Conservation (phyloP, 2,329 filamentous ascomycete species). For the Verruconis gallopava region DNA sequence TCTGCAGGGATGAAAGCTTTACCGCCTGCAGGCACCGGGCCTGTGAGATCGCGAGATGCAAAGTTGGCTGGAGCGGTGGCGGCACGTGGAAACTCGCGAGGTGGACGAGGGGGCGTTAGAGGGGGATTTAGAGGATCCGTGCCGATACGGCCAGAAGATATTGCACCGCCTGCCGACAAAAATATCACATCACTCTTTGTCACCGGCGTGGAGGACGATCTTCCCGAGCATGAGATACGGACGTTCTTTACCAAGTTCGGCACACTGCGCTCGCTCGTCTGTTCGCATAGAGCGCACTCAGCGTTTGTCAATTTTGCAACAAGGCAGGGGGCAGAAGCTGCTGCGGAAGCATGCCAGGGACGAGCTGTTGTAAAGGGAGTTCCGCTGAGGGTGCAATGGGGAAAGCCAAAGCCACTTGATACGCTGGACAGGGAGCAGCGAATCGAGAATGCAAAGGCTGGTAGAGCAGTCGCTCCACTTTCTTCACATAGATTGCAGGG, state of each 20-base stretch:
- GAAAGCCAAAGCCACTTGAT: slow-evolving; percentile 80
- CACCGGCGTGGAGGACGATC: slow-evolving; percentile 88
- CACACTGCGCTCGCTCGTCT: slow-evolving; percentile 82
- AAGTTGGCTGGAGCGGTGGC: slow-evolving; percentile 28
- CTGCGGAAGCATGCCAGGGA: slow-evolving; percentile 73
- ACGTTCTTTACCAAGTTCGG: slow-evolving; percentile 83
- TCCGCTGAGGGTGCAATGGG: slow-evolving; percentile 82
- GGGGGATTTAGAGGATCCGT: slow-evolving; percentile 40
- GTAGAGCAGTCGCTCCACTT: slow-evolving; percentile 38
- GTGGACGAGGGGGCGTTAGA: slow-evolving; percentile 33
- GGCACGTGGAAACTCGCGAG: slow-evolving; percentile 34
- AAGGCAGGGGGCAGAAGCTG: slow-evolving; percentile 71
- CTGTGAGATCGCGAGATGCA: slow-evolving; percentile 61
- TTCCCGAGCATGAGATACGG: slow-evolving; percentile 83
- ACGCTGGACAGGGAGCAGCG: slow-evolving; percentile 82
- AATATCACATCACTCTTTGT: slow-evolving; percentile 90
- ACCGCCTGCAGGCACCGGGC: slow-evolving; percentile 36
- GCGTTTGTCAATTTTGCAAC: slow-evolving; percentile 92
- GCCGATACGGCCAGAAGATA: slow-evolving; percentile 73
- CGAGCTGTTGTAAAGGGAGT: slow-evolving; percentile 83
- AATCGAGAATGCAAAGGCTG: slow-evolving; percentile 67
- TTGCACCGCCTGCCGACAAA: slow-evolving; percentile 66
- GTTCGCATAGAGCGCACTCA: slow-evolving; percentile 93
- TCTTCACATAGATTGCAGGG: slow-evolving; percentile 12
- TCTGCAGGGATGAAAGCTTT: slow-evolving; percentile 29